Evolutionary conservation across 148 eudicot genomes (phyloP).

Genomic region (Heliamphora exappendiculata): DNA sequence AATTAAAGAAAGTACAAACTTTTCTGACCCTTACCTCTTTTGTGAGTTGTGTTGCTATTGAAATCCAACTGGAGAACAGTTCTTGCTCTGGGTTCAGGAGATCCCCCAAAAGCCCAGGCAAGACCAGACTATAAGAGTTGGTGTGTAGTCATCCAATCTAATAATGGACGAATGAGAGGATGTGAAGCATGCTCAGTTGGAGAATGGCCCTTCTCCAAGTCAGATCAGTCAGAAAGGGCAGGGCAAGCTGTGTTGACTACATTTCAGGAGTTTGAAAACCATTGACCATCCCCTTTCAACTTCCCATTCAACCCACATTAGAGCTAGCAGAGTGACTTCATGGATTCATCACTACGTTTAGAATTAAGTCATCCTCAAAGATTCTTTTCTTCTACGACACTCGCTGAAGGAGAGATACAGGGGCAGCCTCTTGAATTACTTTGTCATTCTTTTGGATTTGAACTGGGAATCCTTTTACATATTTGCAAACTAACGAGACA

Average conservation of each 20-base stretch:
- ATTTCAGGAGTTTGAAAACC: not conserved
- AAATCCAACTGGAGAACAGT: not conserved
- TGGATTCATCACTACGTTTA: not conserved
- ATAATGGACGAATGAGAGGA: not conserved
- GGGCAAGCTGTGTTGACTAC: not conserved
- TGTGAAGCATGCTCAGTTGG: not conserved
- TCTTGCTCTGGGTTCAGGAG: too few species aligned
- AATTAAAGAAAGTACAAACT: too few species aligned
- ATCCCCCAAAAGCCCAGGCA: too few species aligned
- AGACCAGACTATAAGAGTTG: not conserved
- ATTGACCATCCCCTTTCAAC: too few species aligned
- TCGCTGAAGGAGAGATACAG: too few species aligned
- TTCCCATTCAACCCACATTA: not conserved
- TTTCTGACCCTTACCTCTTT: not conserved
- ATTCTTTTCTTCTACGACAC: not conserved
- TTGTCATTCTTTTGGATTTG: too few species aligned
- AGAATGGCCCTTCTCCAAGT: not conserved
- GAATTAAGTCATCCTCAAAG: not conserved
- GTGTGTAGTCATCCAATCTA: not conserved
- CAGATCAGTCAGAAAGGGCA: too few species aligned
- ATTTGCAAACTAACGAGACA: too few species aligned
- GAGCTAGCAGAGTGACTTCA: not conserved
- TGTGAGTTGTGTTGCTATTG: not conserved
- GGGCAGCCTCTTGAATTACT: too few species aligned
- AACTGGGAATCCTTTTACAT: too few species aligned